These are phyloP conservation scores for Betula pendula DNA, from an alignment of 306 rosid species.

Conservation along the genomic window DNA sequence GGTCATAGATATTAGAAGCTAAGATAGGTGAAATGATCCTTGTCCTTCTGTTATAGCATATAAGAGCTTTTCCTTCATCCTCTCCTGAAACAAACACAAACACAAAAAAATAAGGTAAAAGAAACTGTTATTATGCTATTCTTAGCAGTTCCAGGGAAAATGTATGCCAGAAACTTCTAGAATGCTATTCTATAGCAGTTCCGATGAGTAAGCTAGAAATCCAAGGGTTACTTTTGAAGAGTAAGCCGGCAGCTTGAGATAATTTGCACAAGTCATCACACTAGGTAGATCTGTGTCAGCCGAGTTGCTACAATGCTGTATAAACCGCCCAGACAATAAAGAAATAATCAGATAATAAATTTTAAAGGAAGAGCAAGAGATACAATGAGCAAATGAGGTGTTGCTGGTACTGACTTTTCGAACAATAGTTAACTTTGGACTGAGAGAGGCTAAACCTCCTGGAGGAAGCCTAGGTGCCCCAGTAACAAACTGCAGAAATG, in stretches of 20 bases:
- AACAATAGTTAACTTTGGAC: constrained; percentile 90
- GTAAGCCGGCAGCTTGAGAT: constrained; percentile 95
- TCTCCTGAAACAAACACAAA: constrained; percentile 58
- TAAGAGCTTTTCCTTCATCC: constrained; percentile 83
- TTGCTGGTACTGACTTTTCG: constrained; percentile 59
- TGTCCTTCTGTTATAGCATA: constrained; percentile 97
- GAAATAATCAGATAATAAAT: constrained; percentile 15
- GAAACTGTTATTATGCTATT: not conserved
- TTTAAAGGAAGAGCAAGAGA: not conserved
- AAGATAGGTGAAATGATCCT: constrained; percentile 97
- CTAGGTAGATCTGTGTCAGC: constrained; percentile 88
- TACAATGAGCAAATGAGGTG: not conserved
- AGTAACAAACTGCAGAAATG: constrained; percentile 95
- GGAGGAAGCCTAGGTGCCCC: constrained; percentile 98
- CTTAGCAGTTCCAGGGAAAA: not conserved
- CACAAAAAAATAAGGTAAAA: not conserved
- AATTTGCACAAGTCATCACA: constrained; percentile 99
- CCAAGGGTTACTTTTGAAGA: constrained; percentile 66
- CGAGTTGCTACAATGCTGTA: constrained; percentile 71
- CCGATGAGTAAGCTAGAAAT: constrained; percentile 6
- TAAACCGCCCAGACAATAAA: constrained; percentile 17
- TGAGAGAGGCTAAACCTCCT: constrained; percentile 95
- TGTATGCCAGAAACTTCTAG: not conserved
- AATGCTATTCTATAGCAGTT: not conserved
- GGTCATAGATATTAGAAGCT: constrained; percentile 25